Evolutionary conservation across 2,329 filamentous ascomycete species (phyloP).

Genomic region (Trichoderma gracile): DNA sequence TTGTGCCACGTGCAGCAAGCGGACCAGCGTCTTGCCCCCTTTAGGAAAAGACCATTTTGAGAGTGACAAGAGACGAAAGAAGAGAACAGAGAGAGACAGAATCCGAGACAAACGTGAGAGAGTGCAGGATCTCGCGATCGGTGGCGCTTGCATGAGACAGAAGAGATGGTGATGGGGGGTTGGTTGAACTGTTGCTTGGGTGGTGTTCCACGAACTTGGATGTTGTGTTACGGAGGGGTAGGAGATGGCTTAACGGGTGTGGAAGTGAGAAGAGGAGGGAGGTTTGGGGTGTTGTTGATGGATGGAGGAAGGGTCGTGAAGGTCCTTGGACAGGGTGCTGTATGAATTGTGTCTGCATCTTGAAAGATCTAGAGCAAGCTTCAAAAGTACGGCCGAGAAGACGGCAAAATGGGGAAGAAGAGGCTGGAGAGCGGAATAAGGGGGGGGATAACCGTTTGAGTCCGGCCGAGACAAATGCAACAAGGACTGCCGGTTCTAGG

Average conservation of each 20-base stretch:
- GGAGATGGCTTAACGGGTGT: background rate
- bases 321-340: constrained; percentile 23
- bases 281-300: too few species aligned
- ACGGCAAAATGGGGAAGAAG: background rate
- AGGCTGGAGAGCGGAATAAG: background rate
- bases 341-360: background rate
- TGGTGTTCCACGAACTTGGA: constrained; percentile 12
- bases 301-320: background rate
- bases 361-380: background rate
- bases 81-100: too few species aligned
- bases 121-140: constrained; percentile 20
- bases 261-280: too few species aligned
- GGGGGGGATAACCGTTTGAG: background rate
- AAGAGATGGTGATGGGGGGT: constrained; percentile 1
- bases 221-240: constrained; percentile 17
- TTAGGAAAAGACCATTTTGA: background rate
- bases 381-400: background rate
- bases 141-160: constrained; percentile 7
- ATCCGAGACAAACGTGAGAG: background rate
- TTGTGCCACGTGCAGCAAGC: constrained; percentile 19
- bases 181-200: background rate
- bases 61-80: too few species aligned
- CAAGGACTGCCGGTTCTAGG: background rate
- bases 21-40: background rate
- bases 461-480: constrained; percentile 10